Evolutionary conservation across 2,329 filamentous ascomycete genomes (phyloP), one percentile per base, ranked within the genome.

Genomic region (Venturia pyrina): DNA sequence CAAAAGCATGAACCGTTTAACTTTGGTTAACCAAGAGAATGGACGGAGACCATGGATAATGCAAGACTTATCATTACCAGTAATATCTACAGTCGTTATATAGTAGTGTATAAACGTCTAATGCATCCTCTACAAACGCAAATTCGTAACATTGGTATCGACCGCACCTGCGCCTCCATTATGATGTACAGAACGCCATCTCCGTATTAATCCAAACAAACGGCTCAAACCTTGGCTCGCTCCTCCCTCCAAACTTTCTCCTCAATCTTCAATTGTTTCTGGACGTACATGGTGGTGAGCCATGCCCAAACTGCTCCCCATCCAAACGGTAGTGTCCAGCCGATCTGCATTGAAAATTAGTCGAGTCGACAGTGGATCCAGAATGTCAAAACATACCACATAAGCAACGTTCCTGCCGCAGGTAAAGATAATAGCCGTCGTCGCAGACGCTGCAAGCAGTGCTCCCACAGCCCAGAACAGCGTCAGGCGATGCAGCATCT

Each of bases 391-490:
- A 77, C 76, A 67, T 74, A 82, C 77, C 48, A 79, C 75, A 68
- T 81, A 82, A 17, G 79, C 80, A 53, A 77, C 78, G 66, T 82
- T 78, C 32, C 75, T 73, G 62, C 77, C 70, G 21, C 81, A 75
- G 6, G 80, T 81, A 69, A 81, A 82, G 24, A 81, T 73, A 34
- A 82, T 72, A 15, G 77, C 76, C 1, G 79, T 80, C 17, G 75
- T 77, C 7, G 77, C 71, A 3, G 73, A 72, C 0, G 79, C 75
- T 66, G 76, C 76, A 1, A 70, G 71, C 61, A 79, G 73, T 3
- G 76, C 75, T 10, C 79, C 80, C 66, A 81, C 71, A 7, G 78
- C 81, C 82, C 82, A 84, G 70, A 83, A 84, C 5, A 81, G 70
- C 3, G 81, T 82, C 68, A 83, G 69, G 2, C 79, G 76, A 66